Evolutionary conservation across 441 rosid genomes (phyloP), one percentile per base, ranked within the genome.

Genomic region (Populus hybrid): DNA sequence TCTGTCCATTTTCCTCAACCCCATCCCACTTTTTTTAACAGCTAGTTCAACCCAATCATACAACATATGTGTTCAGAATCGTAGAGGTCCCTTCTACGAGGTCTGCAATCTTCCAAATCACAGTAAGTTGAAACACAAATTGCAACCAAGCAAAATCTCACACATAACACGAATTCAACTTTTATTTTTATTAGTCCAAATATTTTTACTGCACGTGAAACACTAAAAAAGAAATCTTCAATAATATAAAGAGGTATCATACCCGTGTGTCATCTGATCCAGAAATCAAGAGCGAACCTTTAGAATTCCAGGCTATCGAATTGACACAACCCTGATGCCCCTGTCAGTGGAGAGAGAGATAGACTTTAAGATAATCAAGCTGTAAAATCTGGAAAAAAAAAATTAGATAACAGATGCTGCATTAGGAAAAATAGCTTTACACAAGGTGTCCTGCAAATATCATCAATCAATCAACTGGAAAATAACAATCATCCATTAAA

Each of bases 241-340:
- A 66, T 72, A 9, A 40, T 11, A 11, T 20, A 31, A 8, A 11
- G 2, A 69, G 70, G 29, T 73, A 61, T 16, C 77, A 75, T 88
- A 96, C 99, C 90, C 81, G 87, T 42, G 92, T 83, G 77, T 97
- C 99, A 87, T 97, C 99, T 76, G 99, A 97, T 81, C 99, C 99
- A 83, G 99, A 97, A 76, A 97, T 77, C 90, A 97, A 85, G 38
- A 94, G 89, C n/a, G 99, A 93, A 24, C 99, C 99, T n/a, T 68
- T 83, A 75, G 99, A 89, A 84, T 97, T 97, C 99, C 99, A 97
- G 68, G 98, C 83, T 68, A 97, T 75, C 5, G 95, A 75, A 86
- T 96, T 97, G 77, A 97, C 99, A 84, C 99, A 97, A 61, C 99
- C 95, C 82, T 84, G 87, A 87, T 94, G 99, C 73, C 98, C 99